Evolutionary conservation across 257 asterid genomes (phyloP), one percentile per base, ranked within the genome.

Genomic region (Datura wrightii): DNA sequence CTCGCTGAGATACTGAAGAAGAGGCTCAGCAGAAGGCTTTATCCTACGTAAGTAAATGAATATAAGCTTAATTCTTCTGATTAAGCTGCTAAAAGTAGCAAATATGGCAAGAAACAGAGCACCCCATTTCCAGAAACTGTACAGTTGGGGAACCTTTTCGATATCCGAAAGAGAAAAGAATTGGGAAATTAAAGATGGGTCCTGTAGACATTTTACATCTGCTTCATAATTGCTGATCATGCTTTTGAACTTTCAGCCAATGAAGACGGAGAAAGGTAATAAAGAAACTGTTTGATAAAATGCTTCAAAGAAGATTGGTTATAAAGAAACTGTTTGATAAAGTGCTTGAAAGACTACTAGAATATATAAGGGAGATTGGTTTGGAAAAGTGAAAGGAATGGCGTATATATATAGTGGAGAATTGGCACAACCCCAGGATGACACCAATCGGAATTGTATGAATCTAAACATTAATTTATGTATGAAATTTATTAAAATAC

Each of bases 51-150:
- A 85, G 4, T 82, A 91, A 46, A 95, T 85, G 82, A 93, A 84
- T 31, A 91, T 54, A 3, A 92, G 89, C 86, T 93, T 95, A 39
- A 91, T 70, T 81, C 92, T 87, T 74, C 58, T 91, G 65, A 94
- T 63, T 84, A 93, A 37, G 85, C 97, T 85, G 88, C 94, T 88
- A 80, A 94, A 92, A 16, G 98, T 89, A 0, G 98, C 98, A 2
- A 90, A 80, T 34, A 97, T 70, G 0, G 97, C 97, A 3, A 97
- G 86, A 86, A 95, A 82, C 11, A 97, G 52, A 14, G 99, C 99
- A 7, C 97, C 96, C 97, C 97, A 97, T 88, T 94, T 95, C 97
- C 97, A 97, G 80, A 93, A 90, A 56, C 86, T 86, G 84, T 81
- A 89, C 9, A 86, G 86, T 50, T 86, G 90, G 15, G 86, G 84